Conservation (phyloP, 768 basidiomycete species). For the Pisolithus sp. region DNA sequence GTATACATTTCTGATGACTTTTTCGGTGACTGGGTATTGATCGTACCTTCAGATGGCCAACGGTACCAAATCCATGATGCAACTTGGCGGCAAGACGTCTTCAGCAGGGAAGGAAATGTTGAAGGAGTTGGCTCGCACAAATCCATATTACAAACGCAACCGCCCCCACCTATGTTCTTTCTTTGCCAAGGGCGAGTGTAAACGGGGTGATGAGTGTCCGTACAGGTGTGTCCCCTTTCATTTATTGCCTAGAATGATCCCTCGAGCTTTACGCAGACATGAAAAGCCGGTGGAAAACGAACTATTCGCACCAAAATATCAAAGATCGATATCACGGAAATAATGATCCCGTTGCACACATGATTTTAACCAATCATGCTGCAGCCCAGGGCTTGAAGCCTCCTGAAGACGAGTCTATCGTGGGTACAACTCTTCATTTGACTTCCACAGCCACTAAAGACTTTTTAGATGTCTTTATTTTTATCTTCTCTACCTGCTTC, state of each 20-base stretch:
- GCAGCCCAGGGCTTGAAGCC: conserved; percentile 77
- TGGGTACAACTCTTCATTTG: conserved; percentile 33
- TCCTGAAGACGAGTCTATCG: conserved; percentile 83
- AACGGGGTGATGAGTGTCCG: conserved; percentile 85
- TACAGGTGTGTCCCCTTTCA: conserved; percentile 47
- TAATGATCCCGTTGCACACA: conserved; percentile 91
- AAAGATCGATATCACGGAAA: conserved; percentile 90
- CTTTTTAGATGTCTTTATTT: conserved; percentile 73
- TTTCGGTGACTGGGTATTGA: neutral
- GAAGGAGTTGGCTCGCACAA: conserved; percentile 88
- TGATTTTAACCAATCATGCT: conserved; percentile 78
- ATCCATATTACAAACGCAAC: conserved; percentile 97
- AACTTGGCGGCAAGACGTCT: conserved; percentile 48
- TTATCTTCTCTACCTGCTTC: conserved; percentile 65
- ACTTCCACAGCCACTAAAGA: conserved; percentile 2
- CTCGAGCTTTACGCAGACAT: conserved; percentile 46
- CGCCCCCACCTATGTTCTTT: conserved; percentile 91
- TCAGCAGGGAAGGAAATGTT: conserved; percentile 95
- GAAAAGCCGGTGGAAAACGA: conserved; percentile 83
- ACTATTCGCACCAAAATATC: conserved; percentile 84
- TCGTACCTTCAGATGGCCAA: conserved; percentile 51
- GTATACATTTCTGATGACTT: conserved; percentile 29
- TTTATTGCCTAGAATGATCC: neutral
- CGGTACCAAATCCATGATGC: conserved; percentile 56
- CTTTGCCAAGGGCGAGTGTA: conserved; percentile 93